A percentile compares a stretch with the other conserved stretches of the same genome.
Conservation (phyloP, 2,329 filamentous ascomycete genomes). For the Zymoseptoria tritici region DNA sequence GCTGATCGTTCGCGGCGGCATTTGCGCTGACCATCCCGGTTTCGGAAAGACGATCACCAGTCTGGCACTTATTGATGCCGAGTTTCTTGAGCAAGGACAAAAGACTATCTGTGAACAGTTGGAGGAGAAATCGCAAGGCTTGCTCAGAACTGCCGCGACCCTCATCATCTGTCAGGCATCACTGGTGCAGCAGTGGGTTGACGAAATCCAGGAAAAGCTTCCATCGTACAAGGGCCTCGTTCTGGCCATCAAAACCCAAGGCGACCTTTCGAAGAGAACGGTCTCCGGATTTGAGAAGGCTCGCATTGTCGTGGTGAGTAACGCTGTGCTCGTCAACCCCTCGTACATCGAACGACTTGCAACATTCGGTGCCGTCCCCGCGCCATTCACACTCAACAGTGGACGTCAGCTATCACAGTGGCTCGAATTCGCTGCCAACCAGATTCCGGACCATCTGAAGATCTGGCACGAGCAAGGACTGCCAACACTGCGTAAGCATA, state of each 20-base stretch:
- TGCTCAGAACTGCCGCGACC: conserved; percentile 48
- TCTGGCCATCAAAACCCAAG: conserved; percentile 35
- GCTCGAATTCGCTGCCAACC: conserved; percentile 40
- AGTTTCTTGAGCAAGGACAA: too few relatives aligned
- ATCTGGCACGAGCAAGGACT: conserved; percentile 29
- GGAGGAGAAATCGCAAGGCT: too few relatives aligned
- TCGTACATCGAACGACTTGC: conserved; percentile 40
- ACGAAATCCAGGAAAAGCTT: conserved; percentile 42
- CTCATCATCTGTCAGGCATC: conserved; percentile 52
- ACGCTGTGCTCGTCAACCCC: conserved; percentile 40
- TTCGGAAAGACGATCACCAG: conserved; percentile 60
- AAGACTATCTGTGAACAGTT: too few relatives aligned
- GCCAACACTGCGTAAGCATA: conserved; percentile 23
- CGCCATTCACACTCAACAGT: conserved; percentile 4
- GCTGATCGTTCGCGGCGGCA: conserved; percentile 47
- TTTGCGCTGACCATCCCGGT: conserved; percentile 57
- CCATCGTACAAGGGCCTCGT: conserved; percentile 25
- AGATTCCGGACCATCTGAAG: conserved; percentile 37
- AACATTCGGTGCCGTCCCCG: conserved; percentile 23
- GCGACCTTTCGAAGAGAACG: conserved; percentile 14
- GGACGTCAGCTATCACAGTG: conserved; percentile 47
- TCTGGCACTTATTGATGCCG: conserved; percentile 48
- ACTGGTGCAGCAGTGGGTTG: conserved; percentile 51
- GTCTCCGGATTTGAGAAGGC: conserved; percentile 42
- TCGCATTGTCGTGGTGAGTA: conserved; percentile 51